Base-by-base conservation (phyloP, 768 basidiomycete genomes). In the Tulasnella sp. region DNA sequence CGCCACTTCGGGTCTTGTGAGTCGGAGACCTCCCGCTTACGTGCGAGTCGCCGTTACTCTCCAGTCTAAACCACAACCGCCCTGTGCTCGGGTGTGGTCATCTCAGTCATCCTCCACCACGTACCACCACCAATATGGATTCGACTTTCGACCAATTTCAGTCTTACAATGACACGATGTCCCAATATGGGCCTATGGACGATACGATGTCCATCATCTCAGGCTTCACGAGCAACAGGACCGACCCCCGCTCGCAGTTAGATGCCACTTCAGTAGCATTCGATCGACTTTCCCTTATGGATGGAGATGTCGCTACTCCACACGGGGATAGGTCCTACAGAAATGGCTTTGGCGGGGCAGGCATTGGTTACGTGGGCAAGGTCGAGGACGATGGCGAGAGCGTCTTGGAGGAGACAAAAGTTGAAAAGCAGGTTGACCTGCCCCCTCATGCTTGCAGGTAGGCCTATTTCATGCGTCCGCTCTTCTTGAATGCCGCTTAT, bases 371-470 rank as follows among this genome's bases (percentile, higher is more conserved):
- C 31, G 58, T 22, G 1, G n/a, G 54, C 9, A 25, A 83, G 9
- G 40, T 91, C 68, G 92, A 94, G 76, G 94, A 96, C 74, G 95
- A 97, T 81, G 94, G 96, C 79, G 93, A 96, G 82, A 91, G 89
- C 8, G 92, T 94, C 67, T 85, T 97, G 49, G 95, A 96, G 77
- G 95, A 96, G 81, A 82, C 95, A 80, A 96, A 94, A 83, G 92
- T 93, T 79, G 93, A 93, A 79, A 86, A 85, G 15, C 84, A 85
- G 45, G 86, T 94, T 40, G 92, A 96, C 84, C 82, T 96, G 71
- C 94, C 94, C 1, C 89, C 92, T 12, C 97, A 98, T 83, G 97
- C 97, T 11, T 98, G 96, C 93, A 95, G 93, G 96, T 95, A 75
- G 78, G 88, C 67, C 11, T 34, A 68, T 77, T 39, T 72, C 71